phyloP scores from a whole-genome alignment of 225 moss, liverwort and hornwort genomes.

The Marchantia paleacea region DNA sequence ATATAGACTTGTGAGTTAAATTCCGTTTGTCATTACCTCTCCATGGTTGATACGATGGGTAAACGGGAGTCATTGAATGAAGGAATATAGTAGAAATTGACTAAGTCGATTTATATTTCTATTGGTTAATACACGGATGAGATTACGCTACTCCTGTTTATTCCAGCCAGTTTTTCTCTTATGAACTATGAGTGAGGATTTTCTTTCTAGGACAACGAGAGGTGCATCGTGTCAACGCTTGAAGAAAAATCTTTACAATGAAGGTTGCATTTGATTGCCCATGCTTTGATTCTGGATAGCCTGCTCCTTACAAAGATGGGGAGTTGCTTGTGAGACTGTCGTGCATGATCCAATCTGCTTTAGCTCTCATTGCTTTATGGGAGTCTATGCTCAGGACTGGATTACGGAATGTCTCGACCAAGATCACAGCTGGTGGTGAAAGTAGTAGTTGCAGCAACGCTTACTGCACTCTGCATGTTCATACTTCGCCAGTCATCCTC shows the following conservation, averaged over 20 bases:
- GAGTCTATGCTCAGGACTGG: slow-evolving; percentile 52
- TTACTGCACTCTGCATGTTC: slow-evolving; percentile 84
- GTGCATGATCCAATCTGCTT: neutral
- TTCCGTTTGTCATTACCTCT: neutral
- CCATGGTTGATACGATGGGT: neutral
- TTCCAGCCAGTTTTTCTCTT: neutral
- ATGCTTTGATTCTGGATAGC: neutral
- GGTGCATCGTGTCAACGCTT: neutral
- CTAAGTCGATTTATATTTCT: neutral
- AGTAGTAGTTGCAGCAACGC: slow-evolving; percentile 60
- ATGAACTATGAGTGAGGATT: neutral
- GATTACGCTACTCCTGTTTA: too few relatives aligned
- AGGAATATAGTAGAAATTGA: neutral
- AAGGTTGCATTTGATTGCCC: neutral
- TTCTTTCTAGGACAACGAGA: neutral
- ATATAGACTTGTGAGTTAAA: neutral
- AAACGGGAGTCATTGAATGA: too few relatives aligned
- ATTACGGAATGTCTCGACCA: slow-evolving; percentile 75
- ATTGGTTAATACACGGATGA: too few relatives aligned
- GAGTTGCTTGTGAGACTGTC: neutral
- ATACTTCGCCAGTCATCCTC: slow-evolving; percentile 81
- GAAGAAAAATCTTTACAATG: neutral
- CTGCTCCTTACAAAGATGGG: neutral
- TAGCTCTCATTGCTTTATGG: neutral
- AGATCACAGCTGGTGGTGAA: slow-evolving; percentile 78